Conservation (phyloP, 2,329 filamentous ascomycete species). For the Exserohilum turcica region DNA sequence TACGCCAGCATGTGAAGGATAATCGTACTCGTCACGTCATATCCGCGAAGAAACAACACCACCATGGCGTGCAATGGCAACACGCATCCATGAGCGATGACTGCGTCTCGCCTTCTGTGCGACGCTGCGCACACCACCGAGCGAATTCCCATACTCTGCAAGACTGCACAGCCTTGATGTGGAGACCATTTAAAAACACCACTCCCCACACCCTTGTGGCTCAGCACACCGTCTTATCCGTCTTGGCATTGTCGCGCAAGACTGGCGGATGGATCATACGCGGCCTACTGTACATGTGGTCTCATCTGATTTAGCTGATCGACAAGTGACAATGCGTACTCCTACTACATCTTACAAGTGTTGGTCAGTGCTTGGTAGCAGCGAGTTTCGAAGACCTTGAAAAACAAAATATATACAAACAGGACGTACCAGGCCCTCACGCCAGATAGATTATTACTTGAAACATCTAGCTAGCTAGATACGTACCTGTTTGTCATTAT, state of each 20-base stretch:
- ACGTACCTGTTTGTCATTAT: too few relatives aligned
- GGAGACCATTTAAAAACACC: not conserved
- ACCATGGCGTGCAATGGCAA: not conserved
- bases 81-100: too few relatives aligned
- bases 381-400: not conserved
- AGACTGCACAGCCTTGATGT: not conserved
- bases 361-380: not conserved
- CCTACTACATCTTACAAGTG: not conserved
- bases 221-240: not conserved
- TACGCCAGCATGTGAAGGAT: conserved; percentile 35
- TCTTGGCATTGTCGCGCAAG: not conserved
- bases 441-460: not conserved
- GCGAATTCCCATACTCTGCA: not conserved
- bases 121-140: too few relatives aligned
- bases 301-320: too few relatives aligned
- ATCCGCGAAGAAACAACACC: not conserved
- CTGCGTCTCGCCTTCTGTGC: too few relatives aligned
- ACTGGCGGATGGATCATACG: not conserved
- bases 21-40: not conserved
- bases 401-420: too few relatives aligned
- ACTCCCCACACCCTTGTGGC: not conserved
- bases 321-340: too few relatives aligned
- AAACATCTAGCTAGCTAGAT: not conserved
- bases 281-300: too few relatives aligned
- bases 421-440: not conserved